Base-by-base conservation (phyloP, 2,329 filamentous ascomycete species). In the Exophiala mesophila region DNA sequence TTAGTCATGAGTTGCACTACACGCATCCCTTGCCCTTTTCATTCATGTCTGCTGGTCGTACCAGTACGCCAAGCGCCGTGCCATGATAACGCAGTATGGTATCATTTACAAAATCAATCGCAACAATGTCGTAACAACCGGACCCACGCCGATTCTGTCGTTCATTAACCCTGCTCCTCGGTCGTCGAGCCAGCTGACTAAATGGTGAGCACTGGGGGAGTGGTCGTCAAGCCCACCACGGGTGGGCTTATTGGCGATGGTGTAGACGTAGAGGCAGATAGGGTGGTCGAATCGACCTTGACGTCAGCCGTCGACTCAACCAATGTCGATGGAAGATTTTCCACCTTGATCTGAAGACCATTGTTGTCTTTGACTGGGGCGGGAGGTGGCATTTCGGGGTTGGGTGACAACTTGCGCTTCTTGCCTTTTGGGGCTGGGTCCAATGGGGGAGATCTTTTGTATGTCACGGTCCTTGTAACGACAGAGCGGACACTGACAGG, bases 351-450 rank as follows among this genome's bases (percentile, higher is more conserved):
- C 21, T n/a, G 31, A 26, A 23, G 21, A 4, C 21, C 16, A 13
- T 51, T 44, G 31, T 45, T 49, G 17, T 34, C 32, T n/a, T 34
- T 34, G 15, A 9, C 17, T 17, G 45, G 20, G 15, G 37, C 26
- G n/a, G 45, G 32, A 1, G 50, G 50, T 13, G 50, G 50, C 9
- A 47, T 49, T 45, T 51, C 50, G 15, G 39, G 44, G 3, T 39
- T 23, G n/a, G 35, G 30, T 28, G 47, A 39, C 6, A 80, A 66
- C 72, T 87, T 94, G 69, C 89, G 83, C 69, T 88, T 80, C 76
- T 96, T 97, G 52, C 89, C 89, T 64, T 89, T 89, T 5, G 88
- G 90, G 26, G 89, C 88, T 17, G 89, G 86, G 53, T 88, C 85
- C 69, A 97, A 86, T 53, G 82, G 74, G 48, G 60, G 74, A 60